Evolutionary conservation across 768 basidiomycete genomes (phyloP).

Genomic region (Leccinum longicurvipes): DNA sequence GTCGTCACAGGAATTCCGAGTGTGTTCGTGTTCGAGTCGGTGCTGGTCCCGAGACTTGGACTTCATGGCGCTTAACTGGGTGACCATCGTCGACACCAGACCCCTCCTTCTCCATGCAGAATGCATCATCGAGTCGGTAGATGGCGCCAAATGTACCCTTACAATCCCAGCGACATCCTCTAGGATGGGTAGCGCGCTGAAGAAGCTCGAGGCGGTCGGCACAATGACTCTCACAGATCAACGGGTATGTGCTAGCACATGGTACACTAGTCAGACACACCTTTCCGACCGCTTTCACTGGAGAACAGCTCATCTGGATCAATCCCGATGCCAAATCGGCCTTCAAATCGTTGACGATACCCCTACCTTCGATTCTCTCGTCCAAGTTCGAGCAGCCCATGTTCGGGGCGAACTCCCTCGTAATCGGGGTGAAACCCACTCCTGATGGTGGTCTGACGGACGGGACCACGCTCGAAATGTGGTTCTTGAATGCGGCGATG

Average conservation of each 20-base stretch:
- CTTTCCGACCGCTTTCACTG: conserved; percentile 5
- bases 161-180: conserved; percentile 52
- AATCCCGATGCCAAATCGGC: conserved; percentile 32
- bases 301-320: conserved; percentile 60
- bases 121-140: conserved; percentile 51
- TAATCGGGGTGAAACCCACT: conserved; percentile 64
- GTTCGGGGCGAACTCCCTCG: conserved; percentile 65
- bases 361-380: conserved; percentile 59
- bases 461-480: conserved; percentile 64
- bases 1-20: background rate
- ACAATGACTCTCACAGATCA: conserved; percentile 66
- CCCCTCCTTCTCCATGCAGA: conserved; percentile 68
- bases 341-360: conserved; percentile 50
- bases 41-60: background rate
- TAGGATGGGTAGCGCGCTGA: conserved; percentile 52
- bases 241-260: conserved; percentile 46
- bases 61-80: conserved; percentile 77
- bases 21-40: background rate
- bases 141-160: conserved; percentile 58
- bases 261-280: background rate
- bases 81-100: conserved; percentile 54
- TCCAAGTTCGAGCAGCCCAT: conserved; percentile 76
- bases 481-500: conserved; percentile 64
- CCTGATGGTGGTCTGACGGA: conserved; percentile 61
- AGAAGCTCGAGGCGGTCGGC: conserved; percentile 58